A percentile compares a stretch with the other conserved stretches of the same genome.
These are phyloP conservation scores for Epichloe uncinata DNA, from an alignment of 2,329 filamentous ascomycete species.

Conservation along the genomic window DNA sequence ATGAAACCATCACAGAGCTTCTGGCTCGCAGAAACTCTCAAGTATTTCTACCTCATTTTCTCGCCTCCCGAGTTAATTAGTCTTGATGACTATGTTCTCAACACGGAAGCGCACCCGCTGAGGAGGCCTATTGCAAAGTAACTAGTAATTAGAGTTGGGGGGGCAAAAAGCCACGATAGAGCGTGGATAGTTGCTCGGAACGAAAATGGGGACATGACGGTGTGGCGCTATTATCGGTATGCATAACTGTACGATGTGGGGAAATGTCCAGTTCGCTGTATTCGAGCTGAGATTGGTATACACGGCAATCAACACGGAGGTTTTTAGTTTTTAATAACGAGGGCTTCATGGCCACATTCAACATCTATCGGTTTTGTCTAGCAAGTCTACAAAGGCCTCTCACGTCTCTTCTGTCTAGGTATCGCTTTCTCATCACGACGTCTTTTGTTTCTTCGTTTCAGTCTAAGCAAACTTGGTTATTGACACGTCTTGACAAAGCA, in stretches of 20 bases:
- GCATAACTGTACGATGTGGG: too few species aligned
- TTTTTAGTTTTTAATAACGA: too few species aligned
- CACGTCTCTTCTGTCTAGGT: background rate
- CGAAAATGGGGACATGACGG: background rate
- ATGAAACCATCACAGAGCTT: constrained; percentile 38
- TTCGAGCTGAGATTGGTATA: too few species aligned
- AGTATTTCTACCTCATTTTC: constrained; percentile 64
- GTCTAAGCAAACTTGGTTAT: too few species aligned
- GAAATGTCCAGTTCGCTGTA: too few species aligned
- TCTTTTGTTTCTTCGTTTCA: too few species aligned
- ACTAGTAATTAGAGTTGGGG: too few species aligned
- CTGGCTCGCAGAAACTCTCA: constrained; percentile 61
- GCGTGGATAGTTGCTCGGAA: background rate
- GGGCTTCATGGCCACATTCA: too few species aligned
- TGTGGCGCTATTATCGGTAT: background rate
- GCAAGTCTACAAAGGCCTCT: background rate
- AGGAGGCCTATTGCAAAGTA: background rate
- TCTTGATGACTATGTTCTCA: constrained; percentile 54
- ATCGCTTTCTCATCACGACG: background rate
- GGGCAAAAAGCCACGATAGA: background rate
- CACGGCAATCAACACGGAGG: too few species aligned
- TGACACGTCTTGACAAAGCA: too few species aligned
- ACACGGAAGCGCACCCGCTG: constrained; percentile 37
- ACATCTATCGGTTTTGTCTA: background rate
- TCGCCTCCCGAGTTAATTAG: constrained; percentile 48